These are phyloP conservation scores for Aegilops sharonensis DNA, from an alignment of 176 grass and related monocot species.

Conservation along the genomic window DNA sequence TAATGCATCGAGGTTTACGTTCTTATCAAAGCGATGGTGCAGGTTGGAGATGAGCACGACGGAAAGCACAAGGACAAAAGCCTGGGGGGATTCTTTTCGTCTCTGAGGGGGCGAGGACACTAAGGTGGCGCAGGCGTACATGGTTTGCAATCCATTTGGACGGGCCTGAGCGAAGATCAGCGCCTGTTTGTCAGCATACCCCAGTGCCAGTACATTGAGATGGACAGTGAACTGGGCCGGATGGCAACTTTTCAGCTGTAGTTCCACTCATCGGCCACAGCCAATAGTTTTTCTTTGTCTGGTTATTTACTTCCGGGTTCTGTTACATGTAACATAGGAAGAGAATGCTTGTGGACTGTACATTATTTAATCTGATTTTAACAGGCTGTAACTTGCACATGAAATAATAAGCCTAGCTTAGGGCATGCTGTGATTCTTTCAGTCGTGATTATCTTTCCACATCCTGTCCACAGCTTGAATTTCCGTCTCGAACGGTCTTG, in stretches of 20 bases:
- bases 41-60: slow-evolving; percentile 66
- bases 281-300: neutral
- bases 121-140: slow-evolving; percentile 22
- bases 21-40: slow-evolving; percentile 11
- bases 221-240: neutral
- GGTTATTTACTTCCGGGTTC: slow-evolving; percentile 8
- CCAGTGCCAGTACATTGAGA: neutral
- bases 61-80: slow-evolving; percentile 72
- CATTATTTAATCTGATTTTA: slow-evolving; percentile 36
- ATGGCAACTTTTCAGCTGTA: slow-evolving; percentile 5
- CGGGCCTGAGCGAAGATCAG: slow-evolving; percentile 2
- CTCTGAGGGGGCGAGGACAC: slow-evolving; percentile 56
- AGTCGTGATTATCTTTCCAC: neutral
- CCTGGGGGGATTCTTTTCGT: slow-evolving; percentile 64
- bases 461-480: neutral
- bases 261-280: neutral
- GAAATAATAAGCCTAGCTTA: slow-evolving; percentile 25
- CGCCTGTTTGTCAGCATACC: neutral
- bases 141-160: neutral
- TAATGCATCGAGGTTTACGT: neutral
- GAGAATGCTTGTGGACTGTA: slow-evolving; percentile 36
- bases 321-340: slow-evolving; percentile 37
- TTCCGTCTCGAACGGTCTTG: neutral
- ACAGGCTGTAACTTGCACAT: slow-evolving; percentile 25
- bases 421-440: slow-evolving; percentile 30